A percentile compares a stretch with the other conserved stretches of the same genome.
Evolutionary conservation across 2,329 filamentous ascomycete species (phyloP).

Genomic region (Aspergillus uvarum): DNA sequence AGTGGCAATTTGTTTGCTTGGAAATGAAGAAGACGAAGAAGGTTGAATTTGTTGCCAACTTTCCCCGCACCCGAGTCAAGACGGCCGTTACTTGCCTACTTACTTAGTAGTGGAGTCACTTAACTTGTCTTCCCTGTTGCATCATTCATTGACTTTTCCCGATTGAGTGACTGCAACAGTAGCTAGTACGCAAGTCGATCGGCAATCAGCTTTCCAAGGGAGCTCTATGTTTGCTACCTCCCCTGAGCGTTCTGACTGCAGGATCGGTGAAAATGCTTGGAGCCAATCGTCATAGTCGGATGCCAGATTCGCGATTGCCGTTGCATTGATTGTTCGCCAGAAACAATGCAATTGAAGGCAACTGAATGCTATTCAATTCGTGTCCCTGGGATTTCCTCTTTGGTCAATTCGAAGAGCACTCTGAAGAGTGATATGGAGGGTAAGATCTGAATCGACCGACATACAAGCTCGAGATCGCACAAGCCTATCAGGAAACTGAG

Average conservation of each 20-base stretch:
- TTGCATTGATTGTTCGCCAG: not conserved
- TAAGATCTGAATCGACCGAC: not conserved
- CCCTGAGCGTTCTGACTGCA: constrained; percentile 10
- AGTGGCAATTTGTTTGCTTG: not conserved
- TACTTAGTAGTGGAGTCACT: too few species aligned
- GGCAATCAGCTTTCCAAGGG: constrained; percentile 2
- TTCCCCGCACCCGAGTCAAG: constrained; percentile 19
- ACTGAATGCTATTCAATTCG: not conserved
- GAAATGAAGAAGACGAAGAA: constrained; percentile 1
- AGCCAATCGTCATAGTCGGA: constrained; percentile 1
- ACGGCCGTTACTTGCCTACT: not conserved
- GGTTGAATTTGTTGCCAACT: constrained; percentile 8
- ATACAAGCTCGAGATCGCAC: not conserved
- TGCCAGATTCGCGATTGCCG: not conserved
- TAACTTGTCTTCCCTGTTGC: not conserved
- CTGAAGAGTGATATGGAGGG: not conserved
- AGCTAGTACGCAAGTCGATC: not conserved
- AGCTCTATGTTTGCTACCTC: constrained; percentile 10
- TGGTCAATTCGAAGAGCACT: not conserved
- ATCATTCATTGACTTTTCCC: not conserved
- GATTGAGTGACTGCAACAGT: not conserved
- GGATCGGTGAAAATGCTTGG: not conserved
- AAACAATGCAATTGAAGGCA: not conserved
- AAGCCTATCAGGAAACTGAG: not conserved
- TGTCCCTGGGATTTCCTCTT: not conserved